phyloP scores from a whole-genome alignment of 208 protist genomes.

The Leishmania mexicana region DNA sequence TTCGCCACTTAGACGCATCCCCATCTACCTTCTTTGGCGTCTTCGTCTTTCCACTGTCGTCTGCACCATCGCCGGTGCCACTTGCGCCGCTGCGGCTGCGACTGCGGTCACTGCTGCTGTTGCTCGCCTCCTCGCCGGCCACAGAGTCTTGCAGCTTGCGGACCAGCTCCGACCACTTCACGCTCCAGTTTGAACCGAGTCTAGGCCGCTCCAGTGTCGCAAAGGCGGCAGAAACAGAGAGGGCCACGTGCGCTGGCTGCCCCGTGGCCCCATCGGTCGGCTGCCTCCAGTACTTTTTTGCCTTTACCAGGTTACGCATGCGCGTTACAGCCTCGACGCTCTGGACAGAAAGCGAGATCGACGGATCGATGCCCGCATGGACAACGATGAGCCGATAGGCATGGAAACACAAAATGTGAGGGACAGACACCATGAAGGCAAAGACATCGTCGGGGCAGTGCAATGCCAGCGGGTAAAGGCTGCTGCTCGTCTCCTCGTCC shows the following conservation, averaged over 20 bases:
- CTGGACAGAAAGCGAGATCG: slow-evolving; percentile 49
- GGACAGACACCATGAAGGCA: slow-evolving; percentile 51
- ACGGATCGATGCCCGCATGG: slow-evolving; percentile 74
- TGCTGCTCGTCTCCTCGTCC: slow-evolving; percentile 39
- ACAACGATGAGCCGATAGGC: slow-evolving; percentile 60
- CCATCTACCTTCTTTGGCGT: slow-evolving; percentile 5
- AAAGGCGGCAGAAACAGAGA: slow-evolving; percentile 36
- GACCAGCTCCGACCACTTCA: slow-evolving; percentile 44
- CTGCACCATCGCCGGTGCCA: neutral
- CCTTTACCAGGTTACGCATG: slow-evolving; percentile 58
- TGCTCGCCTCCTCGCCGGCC: neutral
- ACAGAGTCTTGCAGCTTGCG: slow-evolving; percentile 6
- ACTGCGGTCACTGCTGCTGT: neutral
- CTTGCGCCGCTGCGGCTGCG: neutral
- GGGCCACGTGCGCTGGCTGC: slow-evolving; percentile 14
- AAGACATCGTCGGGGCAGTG: slow-evolving; percentile 51
- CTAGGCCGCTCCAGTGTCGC: slow-evolving; percentile 36
- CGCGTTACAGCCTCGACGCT: slow-evolving; percentile 38
- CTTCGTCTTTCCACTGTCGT: neutral
- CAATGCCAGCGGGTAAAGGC: slow-evolving; percentile 46
- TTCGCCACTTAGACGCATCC: slow-evolving; percentile 10
- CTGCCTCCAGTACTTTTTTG: slow-evolving; percentile 14
- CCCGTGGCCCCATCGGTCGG: neutral
- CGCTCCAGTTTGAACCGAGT: slow-evolving; percentile 48
- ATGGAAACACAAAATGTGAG: slow-evolving; percentile 73